Evolutionary conservation across 345 rosid genomes (phyloP).

Genomic region (Populus deltoides): DNA sequence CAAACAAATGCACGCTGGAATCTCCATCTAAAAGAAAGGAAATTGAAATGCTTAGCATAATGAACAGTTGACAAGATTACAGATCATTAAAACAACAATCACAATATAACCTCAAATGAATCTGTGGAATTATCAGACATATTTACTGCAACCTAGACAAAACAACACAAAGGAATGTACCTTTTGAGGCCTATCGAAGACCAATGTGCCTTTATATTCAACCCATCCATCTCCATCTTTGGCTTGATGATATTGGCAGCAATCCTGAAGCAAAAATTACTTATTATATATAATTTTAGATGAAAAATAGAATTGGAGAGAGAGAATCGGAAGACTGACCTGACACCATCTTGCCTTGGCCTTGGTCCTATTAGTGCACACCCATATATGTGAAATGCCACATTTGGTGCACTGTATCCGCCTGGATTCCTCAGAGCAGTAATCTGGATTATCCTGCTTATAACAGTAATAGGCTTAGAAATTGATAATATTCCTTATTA

Average conservation of each 20-base stretch:
- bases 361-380: slow-evolving; percentile 82
- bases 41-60: slow-evolving; percentile 17
- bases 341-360: slow-evolving; percentile 98
- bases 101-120: neutral
- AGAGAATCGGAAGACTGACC: slow-evolving; percentile 40
- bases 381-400: slow-evolving; percentile 88
- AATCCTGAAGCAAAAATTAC: slow-evolving; percentile 56
- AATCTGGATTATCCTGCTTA: slow-evolving; percentile 56
- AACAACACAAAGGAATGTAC: slow-evolving; percentile 30
- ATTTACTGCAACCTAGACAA: neutral
- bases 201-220: slow-evolving; percentile 88
- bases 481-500: neutral
- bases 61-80: slow-evolving; percentile 2
- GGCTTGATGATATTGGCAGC: slow-evolving; percentile 94
- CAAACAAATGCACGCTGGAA: slow-evolving; percentile 98
- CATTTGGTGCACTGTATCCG: slow-evolving; percentile 95
- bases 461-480: slow-evolving; percentile 6
- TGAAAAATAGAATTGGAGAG: slow-evolving; percentile 4
- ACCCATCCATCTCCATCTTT: slow-evolving; percentile 99
- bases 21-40: slow-evolving; percentile 63
- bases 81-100: neutral
- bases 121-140: neutral
- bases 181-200: slow-evolving; percentile 73
- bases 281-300: slow-evolving; percentile 3
- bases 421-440: slow-evolving; percentile 86